phyloP scores from a whole-genome alignment of 129 eudicot species.

The Flaveria trinervia region DNA sequence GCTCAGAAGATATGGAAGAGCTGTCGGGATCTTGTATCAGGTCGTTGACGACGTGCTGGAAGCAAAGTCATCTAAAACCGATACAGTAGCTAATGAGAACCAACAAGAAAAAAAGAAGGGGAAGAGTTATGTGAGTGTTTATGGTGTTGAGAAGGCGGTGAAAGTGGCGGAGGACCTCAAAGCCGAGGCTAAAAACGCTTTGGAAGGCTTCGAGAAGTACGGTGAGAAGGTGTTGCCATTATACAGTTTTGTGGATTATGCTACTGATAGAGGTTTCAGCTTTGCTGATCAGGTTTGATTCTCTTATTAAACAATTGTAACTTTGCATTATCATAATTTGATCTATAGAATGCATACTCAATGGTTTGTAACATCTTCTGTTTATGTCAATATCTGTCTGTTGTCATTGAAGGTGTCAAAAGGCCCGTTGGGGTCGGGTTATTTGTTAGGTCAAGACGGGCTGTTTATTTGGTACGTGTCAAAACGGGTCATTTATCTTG shows the following conservation, averaged over 20 bases:
- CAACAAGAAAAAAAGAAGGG: conserved; percentile 40
- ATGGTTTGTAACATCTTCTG: not conserved
- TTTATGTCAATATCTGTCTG: not conserved
- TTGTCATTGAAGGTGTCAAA: conserved; percentile 1
- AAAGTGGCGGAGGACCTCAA: conserved; percentile 81
- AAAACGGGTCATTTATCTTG: not conserved
- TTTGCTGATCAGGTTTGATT: conserved; percentile 46
- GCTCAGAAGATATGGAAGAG: conserved; percentile 77
- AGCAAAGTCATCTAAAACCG: conserved; percentile 39
- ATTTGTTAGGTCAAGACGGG: not conserved
- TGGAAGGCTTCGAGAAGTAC: conserved; percentile 76
- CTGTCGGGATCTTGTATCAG: conserved; percentile 85
- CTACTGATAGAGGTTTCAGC: conserved; percentile 82
- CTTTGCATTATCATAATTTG: conserved; percentile 1
- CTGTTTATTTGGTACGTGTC: not conserved
- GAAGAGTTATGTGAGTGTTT: conserved; percentile 77
- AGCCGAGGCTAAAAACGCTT: conserved; percentile 67
- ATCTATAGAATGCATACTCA: not conserved
- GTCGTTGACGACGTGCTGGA: conserved; percentile 77
- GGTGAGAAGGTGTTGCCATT: conserved; percentile 81
- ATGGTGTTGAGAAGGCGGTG: conserved; percentile 88
- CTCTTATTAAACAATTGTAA: conserved; percentile 2
- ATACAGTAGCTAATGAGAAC: not conserved
- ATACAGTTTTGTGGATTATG: conserved; percentile 91
- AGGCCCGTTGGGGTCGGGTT: not conserved